Evolutionary conservation across 192 early-diverging fungal species (phyloP).

Genomic region (Rhizophlyctis rosea): DNA sequence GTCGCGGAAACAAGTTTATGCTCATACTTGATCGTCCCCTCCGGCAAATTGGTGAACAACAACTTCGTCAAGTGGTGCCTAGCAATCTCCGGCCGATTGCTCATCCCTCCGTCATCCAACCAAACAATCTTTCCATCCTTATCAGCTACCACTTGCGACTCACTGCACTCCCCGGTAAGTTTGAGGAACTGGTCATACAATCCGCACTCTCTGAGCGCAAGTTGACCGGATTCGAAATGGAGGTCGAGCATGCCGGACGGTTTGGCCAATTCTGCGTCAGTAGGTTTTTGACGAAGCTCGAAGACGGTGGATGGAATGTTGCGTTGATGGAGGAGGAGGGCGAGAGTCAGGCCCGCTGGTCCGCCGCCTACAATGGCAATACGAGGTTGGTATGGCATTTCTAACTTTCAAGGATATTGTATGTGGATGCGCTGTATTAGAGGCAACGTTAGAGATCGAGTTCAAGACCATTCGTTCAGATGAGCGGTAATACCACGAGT

Average conservation of each 20-base stretch:
- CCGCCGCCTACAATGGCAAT: constrained; percentile 52
- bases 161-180: constrained; percentile 32
- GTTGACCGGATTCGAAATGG: constrained; percentile 41
- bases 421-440: too few species aligned
- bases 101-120: neutral
- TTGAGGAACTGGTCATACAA: constrained; percentile 33
- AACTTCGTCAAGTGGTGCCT: constrained; percentile 38
- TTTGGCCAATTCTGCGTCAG: constrained; percentile 30
- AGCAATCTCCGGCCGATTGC: constrained; percentile 45
- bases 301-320: constrained; percentile 34
- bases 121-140: constrained; percentile 22
- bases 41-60: constrained; percentile 35
- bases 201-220: constrained; percentile 29
- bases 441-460: too few species aligned
- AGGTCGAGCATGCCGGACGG: constrained; percentile 48
- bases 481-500: too few species aligned
- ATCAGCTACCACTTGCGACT: constrained; percentile 31
- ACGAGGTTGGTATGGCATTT: too few species aligned
- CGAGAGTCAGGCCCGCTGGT: constrained; percentile 46
- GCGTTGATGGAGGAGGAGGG: constrained; percentile 40
- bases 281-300: constrained; percentile 32
- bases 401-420: too few species aligned
- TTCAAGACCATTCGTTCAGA: too few species aligned
- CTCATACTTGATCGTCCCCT: constrained; percentile 37
- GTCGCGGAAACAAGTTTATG: neutral